Conservation (phyloP, 495 filamentous ascomycete genomes). For the Lasiosphaeria ovina region DNA sequence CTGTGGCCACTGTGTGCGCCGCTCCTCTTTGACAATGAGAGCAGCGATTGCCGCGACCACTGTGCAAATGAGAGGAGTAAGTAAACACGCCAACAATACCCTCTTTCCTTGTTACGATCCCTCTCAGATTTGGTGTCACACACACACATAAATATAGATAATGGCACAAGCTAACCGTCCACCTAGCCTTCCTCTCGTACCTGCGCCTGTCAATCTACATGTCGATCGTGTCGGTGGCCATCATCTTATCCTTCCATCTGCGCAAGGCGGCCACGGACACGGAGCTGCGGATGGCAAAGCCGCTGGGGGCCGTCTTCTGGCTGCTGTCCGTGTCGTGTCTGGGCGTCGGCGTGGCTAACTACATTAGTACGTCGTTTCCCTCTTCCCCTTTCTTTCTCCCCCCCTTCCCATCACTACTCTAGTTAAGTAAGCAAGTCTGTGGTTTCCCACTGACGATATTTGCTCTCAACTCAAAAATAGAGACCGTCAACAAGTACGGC, state of each 20-base stretch:
- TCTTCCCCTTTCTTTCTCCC: not conserved
- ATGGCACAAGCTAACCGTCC: not conserved
- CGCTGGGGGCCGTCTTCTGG: slow-evolving; percentile 90
- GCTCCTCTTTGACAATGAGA: slow-evolving; percentile 83
- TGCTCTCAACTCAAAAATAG: slow-evolving; percentile 17
- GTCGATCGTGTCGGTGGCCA: slow-evolving; percentile 82
- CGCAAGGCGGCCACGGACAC: slow-evolving; percentile 64
- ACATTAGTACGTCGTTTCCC: slow-evolving; percentile 53
- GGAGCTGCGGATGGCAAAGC: slow-evolving; percentile 74
- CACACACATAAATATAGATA: not conserved
- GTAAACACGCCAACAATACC: slow-evolving; percentile 16
- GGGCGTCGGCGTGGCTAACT: slow-evolving; percentile 76
- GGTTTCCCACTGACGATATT: not conserved
- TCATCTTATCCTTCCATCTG: slow-evolving; percentile 90
- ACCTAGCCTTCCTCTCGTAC: slow-evolving; percentile 80
- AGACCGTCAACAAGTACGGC: slow-evolving; percentile 81
- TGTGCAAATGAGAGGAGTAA: slow-evolving; percentile 75
- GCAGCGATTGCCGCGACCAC: slow-evolving; percentile 83
- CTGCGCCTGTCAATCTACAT: slow-evolving; percentile 89
- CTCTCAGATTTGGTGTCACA: not conserved
- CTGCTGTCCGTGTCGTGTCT: slow-evolving; percentile 71
- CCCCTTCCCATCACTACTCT: no score
- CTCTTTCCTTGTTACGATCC: not conserved
- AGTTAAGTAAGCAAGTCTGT: not conserved
- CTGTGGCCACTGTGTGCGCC: slow-evolving; percentile 69